These are phyloP conservation scores for Neocallimastix lanati DNA, from an alignment of 192 early-diverging fungal species.

Conservation along the genomic window DNA sequence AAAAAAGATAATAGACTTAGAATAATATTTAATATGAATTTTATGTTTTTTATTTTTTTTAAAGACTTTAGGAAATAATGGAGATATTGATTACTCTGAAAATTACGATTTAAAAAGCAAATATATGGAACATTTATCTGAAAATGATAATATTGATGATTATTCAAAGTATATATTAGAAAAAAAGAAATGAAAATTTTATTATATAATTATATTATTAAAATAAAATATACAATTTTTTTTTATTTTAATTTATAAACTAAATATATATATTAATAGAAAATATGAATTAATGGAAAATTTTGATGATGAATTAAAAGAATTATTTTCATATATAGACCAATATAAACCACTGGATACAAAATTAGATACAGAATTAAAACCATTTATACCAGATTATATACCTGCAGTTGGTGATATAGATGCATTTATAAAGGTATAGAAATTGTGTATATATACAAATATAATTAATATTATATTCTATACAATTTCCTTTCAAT, in stretches of 20 bases:
- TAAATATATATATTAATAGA: no score
- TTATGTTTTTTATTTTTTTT: not conserved
- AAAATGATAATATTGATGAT: not conserved
- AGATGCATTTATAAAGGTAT: conserved; percentile 42
- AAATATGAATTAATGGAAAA: not conserved
- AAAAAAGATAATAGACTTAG: no score
- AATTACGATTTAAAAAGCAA: not conserved
- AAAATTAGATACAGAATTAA: conserved; percentile 27
- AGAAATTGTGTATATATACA: no score
- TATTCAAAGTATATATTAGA: not conserved
- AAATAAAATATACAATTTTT: no score
- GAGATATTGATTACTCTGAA: not conserved
- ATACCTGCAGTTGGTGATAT: conserved; percentile 45
- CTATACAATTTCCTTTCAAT: no score
- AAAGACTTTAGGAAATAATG: not conserved
- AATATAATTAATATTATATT: no score
- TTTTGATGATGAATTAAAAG: conserved; percentile 17
- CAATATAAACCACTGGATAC: conserved; percentile 29
- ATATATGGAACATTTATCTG: not conserved
- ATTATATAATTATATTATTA: not conserved
- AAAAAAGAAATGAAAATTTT: not conserved
- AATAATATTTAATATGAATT: not conserved
- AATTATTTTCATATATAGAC: conserved; percentile 27
- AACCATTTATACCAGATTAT: conserved; percentile 36
- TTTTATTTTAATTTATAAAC: no score